phyloP scores from a whole-genome alignment of 2,329 filamentous ascomycete genomes.

The Alternaria panax region DNA sequence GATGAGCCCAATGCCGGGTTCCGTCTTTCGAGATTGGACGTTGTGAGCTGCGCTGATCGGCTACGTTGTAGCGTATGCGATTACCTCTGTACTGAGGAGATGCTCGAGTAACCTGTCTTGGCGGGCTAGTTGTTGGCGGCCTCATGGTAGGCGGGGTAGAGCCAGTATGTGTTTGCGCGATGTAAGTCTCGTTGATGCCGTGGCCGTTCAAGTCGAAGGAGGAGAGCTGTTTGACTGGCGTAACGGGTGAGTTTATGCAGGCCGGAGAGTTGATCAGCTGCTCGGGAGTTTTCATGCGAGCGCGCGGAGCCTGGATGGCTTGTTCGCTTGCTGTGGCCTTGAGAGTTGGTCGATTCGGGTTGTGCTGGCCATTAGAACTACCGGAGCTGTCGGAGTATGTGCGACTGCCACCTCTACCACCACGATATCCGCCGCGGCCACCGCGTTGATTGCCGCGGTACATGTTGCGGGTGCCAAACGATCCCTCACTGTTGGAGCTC shows the following conservation, averaged over 20 bases:
- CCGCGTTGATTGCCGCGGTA: slow-evolving; percentile 9
- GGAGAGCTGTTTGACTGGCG: slow-evolving; percentile 11
- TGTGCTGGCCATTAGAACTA: slow-evolving; percentile 16
- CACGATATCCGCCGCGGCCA: slow-evolving; percentile 12
- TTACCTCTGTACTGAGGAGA: neutral
- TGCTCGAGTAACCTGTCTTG: neutral
- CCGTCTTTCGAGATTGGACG: slow-evolving; percentile 7
- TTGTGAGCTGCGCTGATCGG: neutral
- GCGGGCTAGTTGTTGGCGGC: neutral
- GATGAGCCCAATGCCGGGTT: slow-evolving; percentile 23
- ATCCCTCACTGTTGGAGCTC: slow-evolving; percentile 6
- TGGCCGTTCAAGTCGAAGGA: slow-evolving; percentile 20
- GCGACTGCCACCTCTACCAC: slow-evolving; percentile 13
- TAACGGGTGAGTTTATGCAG: slow-evolving; percentile 3
- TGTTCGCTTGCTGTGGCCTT: neutral
- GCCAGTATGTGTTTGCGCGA: neutral
- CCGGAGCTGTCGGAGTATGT: slow-evolving; percentile 26
- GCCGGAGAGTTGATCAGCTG: neutral
- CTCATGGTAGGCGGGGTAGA: neutral
- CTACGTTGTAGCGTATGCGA: neutral
- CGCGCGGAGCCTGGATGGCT: neutral
- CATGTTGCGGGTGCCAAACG: slow-evolving; percentile 17
- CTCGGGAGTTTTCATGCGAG: slow-evolving; percentile 6
- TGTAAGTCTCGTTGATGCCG: slow-evolving; percentile 27
- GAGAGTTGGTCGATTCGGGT: slow-evolving; percentile 11